phyloP scores from a whole-genome alignment of 176 grass and related monocot species.

The Luzula sylvatica region DNA sequence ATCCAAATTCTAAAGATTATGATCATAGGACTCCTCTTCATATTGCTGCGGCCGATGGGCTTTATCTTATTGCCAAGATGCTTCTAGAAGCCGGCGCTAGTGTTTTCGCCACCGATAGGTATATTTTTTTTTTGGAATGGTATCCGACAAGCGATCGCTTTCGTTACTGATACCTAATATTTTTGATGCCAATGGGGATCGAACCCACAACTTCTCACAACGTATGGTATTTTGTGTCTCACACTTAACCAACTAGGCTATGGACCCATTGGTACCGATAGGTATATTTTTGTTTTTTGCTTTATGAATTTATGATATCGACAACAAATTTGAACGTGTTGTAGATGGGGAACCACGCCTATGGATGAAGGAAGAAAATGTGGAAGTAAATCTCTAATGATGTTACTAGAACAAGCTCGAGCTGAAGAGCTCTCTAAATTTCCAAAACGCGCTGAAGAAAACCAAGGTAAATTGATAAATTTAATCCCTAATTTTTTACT shows the following conservation, averaged over 20 bases:
- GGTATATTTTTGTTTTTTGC: conserved; percentile 21
- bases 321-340: neutral
- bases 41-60: conserved; percentile 64
- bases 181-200: no score
- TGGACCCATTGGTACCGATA: no score
- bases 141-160: no score
- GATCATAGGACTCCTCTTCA: conserved; percentile 83
- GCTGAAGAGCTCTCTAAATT: conserved; percentile 52
- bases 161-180: no score
- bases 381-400: conserved; percentile 42
- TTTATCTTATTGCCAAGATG: conserved; percentile 66
- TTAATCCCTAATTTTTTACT: no score
- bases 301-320: neutral
- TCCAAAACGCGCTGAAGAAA: conserved; percentile 41
- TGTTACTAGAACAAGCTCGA: conserved; percentile 52
- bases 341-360: conserved; percentile 84
- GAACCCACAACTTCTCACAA: no score
- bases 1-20: conserved; percentile 73
- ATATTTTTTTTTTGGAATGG: neutral
- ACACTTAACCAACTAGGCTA: no score
- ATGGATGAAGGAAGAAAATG: conserved; percentile 66
- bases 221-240: no score
- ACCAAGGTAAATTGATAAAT: conserved; percentile 40
- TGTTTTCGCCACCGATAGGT: conserved; percentile 73
- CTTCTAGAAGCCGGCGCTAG: conserved; percentile 75